Evolutionary conservation across 306 rosid genomes (phyloP).

Genomic region (Cucumis cinereus): DNA sequence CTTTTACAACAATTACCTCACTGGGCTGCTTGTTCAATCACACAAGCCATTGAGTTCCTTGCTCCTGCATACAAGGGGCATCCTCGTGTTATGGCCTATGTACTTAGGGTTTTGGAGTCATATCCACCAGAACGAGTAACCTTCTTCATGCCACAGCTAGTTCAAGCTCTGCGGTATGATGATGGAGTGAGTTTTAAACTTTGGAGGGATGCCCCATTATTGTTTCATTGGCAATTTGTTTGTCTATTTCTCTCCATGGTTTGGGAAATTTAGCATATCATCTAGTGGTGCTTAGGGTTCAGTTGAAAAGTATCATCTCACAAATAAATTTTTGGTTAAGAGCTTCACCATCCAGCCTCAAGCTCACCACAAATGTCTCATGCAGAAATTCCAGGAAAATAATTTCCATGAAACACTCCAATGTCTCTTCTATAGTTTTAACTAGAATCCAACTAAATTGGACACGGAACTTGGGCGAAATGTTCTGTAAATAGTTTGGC

Average conservation of each 20-base stretch:
- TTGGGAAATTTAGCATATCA: background rate
- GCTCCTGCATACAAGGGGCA: constrained; percentile 89
- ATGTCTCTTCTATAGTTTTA: background rate
- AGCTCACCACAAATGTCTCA: background rate
- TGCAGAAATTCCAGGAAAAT: background rate
- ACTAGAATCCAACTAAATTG: background rate
- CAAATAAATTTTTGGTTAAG: background rate
- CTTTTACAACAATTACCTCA: constrained; percentile 94
- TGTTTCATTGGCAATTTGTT: background rate
- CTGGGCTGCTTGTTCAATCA: constrained; percentile 98
- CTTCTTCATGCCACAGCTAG: constrained; percentile 95
- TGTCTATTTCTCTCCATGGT: background rate
- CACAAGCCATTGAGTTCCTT: constrained; percentile 91
- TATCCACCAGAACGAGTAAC: constrained; percentile 92
- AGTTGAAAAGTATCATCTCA: background rate
- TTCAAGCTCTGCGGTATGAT: constrained; percentile 89
- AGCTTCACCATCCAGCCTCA: background rate
- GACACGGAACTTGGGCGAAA: background rate
- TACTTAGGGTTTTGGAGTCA: constrained; percentile 87
- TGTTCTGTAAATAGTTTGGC: background rate
- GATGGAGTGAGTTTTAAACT: constrained; percentile 56
- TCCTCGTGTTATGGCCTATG: constrained; percentile 98
- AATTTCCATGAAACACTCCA: background rate
- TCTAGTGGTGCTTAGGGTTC: background rate
- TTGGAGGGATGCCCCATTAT: background rate